Conservation (phyloP, 2,329 filamentous ascomycete species). For the Paecilomyces formosus region DNA sequence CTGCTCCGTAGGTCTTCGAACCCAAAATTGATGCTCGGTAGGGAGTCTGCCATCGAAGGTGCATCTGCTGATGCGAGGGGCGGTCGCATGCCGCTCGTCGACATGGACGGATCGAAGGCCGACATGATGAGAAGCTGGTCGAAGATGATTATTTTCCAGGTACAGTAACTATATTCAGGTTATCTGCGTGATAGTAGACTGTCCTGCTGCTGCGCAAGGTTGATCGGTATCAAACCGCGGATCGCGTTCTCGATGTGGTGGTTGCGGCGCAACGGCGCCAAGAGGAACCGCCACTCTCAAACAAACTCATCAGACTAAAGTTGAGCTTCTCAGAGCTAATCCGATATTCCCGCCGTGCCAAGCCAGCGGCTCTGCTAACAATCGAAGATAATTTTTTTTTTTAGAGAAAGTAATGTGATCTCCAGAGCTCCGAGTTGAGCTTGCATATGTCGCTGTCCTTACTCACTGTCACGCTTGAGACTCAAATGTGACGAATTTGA, state of each 20-base stretch:
- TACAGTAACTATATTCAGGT: neutral
- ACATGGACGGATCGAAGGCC: conserved; percentile 50
- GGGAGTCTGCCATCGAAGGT: conserved; percentile 56
- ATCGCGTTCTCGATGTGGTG: conserved; percentile 4
- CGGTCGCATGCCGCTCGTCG: conserved; percentile 46
- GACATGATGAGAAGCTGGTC: neutral
- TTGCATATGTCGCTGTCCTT: neutral
- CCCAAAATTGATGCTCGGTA: conserved; percentile 88
- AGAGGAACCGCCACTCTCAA: neutral
- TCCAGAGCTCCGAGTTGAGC: neutral
- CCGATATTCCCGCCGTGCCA: neutral
- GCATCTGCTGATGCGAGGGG: conserved; percentile 45
- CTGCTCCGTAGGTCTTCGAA: conserved; percentile 92
- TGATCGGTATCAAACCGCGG: neutral
- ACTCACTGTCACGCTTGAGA: neutral
- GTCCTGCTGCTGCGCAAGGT: neutral
- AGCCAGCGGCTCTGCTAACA: neutral
- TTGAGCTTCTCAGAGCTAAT: neutral
- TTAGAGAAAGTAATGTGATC: neutral
- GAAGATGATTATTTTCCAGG: neutral
- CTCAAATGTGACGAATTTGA: neutral
- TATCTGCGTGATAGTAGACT: neutral
- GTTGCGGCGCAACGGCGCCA: conserved; percentile 23
- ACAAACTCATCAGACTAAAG: neutral
- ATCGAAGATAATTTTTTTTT: neutral